Conservation (phyloP, 1,284 basidiomycete species). For the Inonotus hispidus region DNA sequence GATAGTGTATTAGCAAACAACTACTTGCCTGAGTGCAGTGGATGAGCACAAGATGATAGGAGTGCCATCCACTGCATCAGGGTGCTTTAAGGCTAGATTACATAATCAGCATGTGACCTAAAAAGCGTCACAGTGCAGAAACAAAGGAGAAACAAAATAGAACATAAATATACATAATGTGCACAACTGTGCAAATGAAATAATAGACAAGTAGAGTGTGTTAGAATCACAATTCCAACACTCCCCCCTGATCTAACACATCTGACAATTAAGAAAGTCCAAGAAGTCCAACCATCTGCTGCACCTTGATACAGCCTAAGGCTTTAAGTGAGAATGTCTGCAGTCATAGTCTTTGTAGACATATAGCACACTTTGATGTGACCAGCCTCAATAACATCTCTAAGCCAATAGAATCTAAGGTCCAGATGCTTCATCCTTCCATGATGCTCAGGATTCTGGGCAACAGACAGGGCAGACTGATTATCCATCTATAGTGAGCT, state of each 20-base stretch:
- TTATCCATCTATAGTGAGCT: too few species aligned
- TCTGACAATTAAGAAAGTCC: too few species aligned
- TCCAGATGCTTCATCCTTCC: slow-evolving; percentile 27
- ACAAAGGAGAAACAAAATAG: background rate
- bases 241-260: too few species aligned
- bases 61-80: background rate
- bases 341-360: background rate
- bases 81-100: background rate
- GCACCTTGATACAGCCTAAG: background rate
- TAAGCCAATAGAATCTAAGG: slow-evolving; percentile 24
- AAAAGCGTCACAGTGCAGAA: background rate
- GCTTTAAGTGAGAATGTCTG: slow-evolving; percentile 6
- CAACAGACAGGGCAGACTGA: slow-evolving; percentile 24
- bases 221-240: background rate
- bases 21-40: slow-evolving; percentile 2
- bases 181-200: too few species aligned
- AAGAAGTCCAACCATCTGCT: too few species aligned
- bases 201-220: background rate
- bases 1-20: background rate
- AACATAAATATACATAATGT: background rate
- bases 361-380: slow-evolving; percentile 10
- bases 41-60: slow-evolving; percentile 4
- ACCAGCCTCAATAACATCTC: slow-evolving; percentile 21
- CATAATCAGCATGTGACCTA: background rate
- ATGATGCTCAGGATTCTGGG: slow-evolving; percentile 26